A percentile compares a stretch with the other conserved stretches of the same genome.
These are phyloP conservation scores for Thelonectria rubi DNA, from an alignment of 2,329 filamentous ascomycete genomes.

Conservation along the genomic window DNA sequence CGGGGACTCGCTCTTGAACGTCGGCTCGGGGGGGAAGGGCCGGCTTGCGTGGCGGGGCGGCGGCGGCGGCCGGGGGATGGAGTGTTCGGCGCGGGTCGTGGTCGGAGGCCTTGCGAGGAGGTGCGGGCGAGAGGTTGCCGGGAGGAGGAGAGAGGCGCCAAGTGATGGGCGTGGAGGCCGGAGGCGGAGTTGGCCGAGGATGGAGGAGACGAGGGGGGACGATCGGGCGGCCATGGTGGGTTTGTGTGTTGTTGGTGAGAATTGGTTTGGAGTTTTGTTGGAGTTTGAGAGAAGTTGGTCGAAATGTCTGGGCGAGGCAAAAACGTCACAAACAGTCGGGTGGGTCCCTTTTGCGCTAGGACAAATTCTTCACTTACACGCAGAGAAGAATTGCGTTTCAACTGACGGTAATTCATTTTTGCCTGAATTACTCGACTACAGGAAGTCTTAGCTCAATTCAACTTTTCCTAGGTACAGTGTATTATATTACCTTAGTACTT, in stretches of 20 bases:
- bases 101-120: constrained; percentile 18
- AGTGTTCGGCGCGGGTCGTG: constrained; percentile 45
- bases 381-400: too few species aligned
- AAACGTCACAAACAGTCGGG: constrained; percentile 21
- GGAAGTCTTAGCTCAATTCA: too few species aligned
- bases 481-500: too few species aligned
- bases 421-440: too few species aligned
- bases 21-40: constrained; percentile 18
- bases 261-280: constrained; percentile 16
- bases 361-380: too few species aligned
- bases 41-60: constrained; percentile 33
- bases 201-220: constrained; percentile 27
- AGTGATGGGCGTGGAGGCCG: constrained; percentile 30
- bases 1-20: constrained; percentile 42
- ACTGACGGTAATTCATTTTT: too few species aligned
- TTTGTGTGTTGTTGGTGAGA: constrained; percentile 5
- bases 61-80: constrained; percentile 51
- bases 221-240: constrained; percentile 45
- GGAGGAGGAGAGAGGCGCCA: too few species aligned
- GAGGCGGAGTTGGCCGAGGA: constrained; percentile 32
- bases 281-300: constrained; percentile 2
- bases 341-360: constrained; percentile 4
- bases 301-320: constrained; percentile 25
- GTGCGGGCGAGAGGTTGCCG: constrained; percentile 14
- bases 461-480: too few species aligned